phyloP scores from a whole-genome alignment of 2,329 filamentous ascomycete genomes.

The Aspergillus sp. region DNA sequence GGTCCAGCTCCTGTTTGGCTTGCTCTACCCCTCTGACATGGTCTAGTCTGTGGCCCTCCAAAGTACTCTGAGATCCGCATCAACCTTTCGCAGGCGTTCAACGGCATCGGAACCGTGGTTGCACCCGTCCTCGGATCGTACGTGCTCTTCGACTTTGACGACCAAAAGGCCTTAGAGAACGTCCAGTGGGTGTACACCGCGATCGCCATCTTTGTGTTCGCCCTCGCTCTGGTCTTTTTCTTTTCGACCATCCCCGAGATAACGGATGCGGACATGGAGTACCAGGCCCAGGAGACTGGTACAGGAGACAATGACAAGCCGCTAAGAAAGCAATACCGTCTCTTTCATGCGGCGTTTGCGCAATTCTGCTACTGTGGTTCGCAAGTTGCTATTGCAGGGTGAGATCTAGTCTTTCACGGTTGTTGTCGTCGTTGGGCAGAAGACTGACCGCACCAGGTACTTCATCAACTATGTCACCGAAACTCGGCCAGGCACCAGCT shows the following conservation, averaged over 20 bases:
- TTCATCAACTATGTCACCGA: background rate
- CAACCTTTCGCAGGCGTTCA: background rate
- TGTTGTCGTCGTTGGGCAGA: too few species aligned
- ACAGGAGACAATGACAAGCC: background rate
- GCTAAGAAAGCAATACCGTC: background rate
- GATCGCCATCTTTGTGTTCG: background rate
- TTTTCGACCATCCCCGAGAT: constrained; percentile 5
- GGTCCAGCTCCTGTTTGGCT: background rate
- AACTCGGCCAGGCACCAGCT: background rate
- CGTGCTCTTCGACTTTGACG: background rate
- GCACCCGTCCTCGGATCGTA: background rate
- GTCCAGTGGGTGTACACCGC: constrained; percentile 8
- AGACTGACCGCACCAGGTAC: background rate
- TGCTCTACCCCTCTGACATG: background rate
- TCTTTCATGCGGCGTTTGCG: background rate
- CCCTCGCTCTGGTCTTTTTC: background rate
- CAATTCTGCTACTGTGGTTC: constrained; percentile 7
- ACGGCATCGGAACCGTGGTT: background rate
- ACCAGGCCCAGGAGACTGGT: constrained; percentile 1
- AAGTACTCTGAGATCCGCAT: background rate
- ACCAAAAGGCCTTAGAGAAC: background rate
- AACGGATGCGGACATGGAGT: constrained; percentile 2
- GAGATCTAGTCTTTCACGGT: background rate
- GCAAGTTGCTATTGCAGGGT: background rate
- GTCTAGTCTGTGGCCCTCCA: background rate